Evolutionary conservation across 306 rosid species (phyloP).

Genomic region (Quercus alba): DNA sequence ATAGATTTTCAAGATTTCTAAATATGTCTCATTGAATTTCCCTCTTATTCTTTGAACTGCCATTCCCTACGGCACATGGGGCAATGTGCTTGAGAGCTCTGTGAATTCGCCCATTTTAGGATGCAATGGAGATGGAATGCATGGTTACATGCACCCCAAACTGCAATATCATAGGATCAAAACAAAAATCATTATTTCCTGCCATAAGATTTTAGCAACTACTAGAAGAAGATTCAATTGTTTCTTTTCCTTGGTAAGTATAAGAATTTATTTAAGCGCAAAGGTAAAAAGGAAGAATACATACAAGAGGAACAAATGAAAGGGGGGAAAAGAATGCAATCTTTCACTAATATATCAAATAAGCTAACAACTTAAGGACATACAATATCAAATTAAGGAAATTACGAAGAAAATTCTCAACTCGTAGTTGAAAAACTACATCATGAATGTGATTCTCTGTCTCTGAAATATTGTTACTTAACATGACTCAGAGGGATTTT

Average conservation of each 20-base stretch:
- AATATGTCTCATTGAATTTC: background rate
- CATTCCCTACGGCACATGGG: conserved; percentile 97
- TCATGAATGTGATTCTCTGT: background rate
- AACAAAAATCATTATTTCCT: background rate
- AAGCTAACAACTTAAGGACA: no score
- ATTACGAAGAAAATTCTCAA: no score
- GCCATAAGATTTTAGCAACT: background rate
- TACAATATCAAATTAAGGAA: no score
- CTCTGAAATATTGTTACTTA: background rate
- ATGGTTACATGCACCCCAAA: conserved; percentile 94
- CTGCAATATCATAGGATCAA: conserved; percentile 35
- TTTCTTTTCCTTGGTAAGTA: background rate
- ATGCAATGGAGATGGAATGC: conserved; percentile 95
- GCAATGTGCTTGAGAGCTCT: conserved; percentile 83
- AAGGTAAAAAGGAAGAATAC: background rate
- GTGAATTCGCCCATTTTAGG: conserved; percentile 89
- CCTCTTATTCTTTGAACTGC: conserved; percentile 73
- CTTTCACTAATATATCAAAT: no score
- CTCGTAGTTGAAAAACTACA: no score
- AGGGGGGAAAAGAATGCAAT: no score
- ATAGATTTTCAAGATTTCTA: background rate
- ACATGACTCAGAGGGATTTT: background rate
- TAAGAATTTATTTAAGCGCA: background rate
- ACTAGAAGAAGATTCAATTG: background rate
- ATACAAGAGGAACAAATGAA: background rate